Percentiles rank a stretch among this genome's conserved stretches.
phyloP scores from a whole-genome alignment of 1,139 yeast species.

The Trichomonascaceae sp. region DNA sequence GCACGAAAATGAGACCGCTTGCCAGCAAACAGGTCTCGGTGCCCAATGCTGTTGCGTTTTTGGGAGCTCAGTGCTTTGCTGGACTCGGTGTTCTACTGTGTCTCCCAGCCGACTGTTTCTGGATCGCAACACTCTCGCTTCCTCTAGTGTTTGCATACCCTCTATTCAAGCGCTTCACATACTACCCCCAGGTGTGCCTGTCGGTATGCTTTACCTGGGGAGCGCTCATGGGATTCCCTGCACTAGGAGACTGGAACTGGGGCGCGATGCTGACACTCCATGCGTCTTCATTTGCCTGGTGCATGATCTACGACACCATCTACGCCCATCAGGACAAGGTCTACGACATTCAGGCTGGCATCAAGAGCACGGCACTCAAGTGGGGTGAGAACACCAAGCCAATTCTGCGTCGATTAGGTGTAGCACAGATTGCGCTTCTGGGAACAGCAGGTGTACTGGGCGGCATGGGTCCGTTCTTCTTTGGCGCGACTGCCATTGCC shows the following conservation, averaged over 20 bases:
- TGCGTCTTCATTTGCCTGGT: conserved; percentile 74
- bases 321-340: conserved; percentile 96
- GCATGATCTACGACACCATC: conserved; percentile 89
- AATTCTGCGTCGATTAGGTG: conserved; percentile 48
- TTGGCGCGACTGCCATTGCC: conserved; percentile 49
- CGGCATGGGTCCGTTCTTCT: conserved; percentile 79
- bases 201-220: conserved; percentile 93
- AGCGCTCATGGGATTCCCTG: conserved; percentile 85
- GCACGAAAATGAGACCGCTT: conserved; percentile 82
- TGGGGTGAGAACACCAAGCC: conserved; percentile 78
- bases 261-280: conserved; percentile 69
- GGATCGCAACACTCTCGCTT: conserved; percentile 69
- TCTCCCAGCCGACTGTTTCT: conserved; percentile 71
- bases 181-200: conserved; percentile 81
- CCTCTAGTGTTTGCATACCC: conserved; percentile 82
- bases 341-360: conserved; percentile 79
- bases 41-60: conserved; percentile 58
- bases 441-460: conserved; percentile 66
- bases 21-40: conserved; percentile 74
- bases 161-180: conserved; percentile 81
- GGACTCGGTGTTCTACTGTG: conserved; percentile 63
- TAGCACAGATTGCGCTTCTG: conserved; percentile 52
- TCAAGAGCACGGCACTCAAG: conserved; percentile 85
- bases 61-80: conserved; percentile 62
- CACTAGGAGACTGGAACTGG: conserved; percentile 70